Evolutionary conservation across 495 filamentous ascomycete genomes (phyloP).

Genomic region (Poronia punctata): DNA sequence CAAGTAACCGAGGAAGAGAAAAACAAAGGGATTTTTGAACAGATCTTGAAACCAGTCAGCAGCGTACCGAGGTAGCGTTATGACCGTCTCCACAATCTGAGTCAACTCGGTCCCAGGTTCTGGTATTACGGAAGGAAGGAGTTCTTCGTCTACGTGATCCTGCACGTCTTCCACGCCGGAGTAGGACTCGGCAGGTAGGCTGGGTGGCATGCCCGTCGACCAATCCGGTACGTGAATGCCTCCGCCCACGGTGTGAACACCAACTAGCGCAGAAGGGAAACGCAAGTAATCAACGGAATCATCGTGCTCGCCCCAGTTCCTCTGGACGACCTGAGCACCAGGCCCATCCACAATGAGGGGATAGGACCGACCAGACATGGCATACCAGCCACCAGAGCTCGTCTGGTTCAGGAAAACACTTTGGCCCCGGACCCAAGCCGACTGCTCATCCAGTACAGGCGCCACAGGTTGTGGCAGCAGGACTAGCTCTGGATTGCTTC

Average conservation of each 20-base stretch:
- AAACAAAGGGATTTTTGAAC: constrained; percentile 40
- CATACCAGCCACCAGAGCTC: constrained; percentile 82
- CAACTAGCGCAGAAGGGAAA: constrained; percentile 36
- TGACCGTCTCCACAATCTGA: constrained; percentile 28
- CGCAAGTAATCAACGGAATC: constrained; percentile 21
- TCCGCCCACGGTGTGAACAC: constrained; percentile 38
- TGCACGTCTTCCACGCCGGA: constrained; percentile 11
- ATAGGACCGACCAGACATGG: constrained; percentile 80
- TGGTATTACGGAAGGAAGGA: constrained; percentile 13
- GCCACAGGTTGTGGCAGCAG: constrained; percentile 79
- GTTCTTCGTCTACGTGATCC: constrained; percentile 11
- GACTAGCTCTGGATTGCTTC: constrained; percentile 58
- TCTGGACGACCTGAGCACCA: constrained; percentile 56
- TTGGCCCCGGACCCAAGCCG: constrained; percentile 49
- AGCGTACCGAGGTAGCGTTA: constrained; percentile 29
- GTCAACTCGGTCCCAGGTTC: constrained; percentile 17
- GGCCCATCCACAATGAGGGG: constrained; percentile 73
- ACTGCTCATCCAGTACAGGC: constrained; percentile 51
- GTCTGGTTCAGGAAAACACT: constrained; percentile 86
- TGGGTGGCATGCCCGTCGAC: constrained; percentile 14
- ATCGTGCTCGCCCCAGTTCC: constrained; percentile 43
- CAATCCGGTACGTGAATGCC: constrained; percentile 15
- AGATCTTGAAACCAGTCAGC: constrained; percentile 34
- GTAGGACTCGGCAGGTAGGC: constrained; percentile 18
- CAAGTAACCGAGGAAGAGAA: constrained; percentile 29